Evolutionary conservation across 2,329 filamentous ascomycete species (phyloP), one percentile per base, ranked within the genome.

Genomic region (Thielaviopsis musarum): DNA sequence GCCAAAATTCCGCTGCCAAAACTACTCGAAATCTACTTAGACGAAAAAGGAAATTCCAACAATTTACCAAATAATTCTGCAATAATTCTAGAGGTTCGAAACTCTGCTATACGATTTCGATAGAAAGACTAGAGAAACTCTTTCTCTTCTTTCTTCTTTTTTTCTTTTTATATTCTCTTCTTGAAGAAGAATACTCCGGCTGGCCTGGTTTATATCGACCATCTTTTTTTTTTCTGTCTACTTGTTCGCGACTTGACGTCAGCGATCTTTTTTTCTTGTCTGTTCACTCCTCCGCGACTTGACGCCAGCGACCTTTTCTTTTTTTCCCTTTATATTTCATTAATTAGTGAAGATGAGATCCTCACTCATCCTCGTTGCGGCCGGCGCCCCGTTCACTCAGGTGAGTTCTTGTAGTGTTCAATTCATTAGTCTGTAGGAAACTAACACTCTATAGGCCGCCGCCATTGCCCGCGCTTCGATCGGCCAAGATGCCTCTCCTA

Each of bases 191-290:
- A 45, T 56, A 56, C 24, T 48, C 56, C 58, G 55, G 59, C 57
- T 61, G 56, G 55, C 51, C 59, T 60, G 54, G 55, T 52, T 60
- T 55, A 41, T 58, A 26, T 30, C 30, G 19, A 54, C 38, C 59
- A 62, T 58, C 63, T 61, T 63, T 62, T 48, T 62, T 54, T 59
- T 57, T 62, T 57, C 61, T 26, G 24, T 6, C 6, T 6, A 26
- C 24, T 26, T 26, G 24, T 26, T 6, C 24, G 24, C 24, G 34
- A 41, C 34, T 41, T 41, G 34, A 41, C 34, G 34, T 41, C 15
- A 9, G 34, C 34, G 57, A 22, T 49, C 57, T 58, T 62, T 52
- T 64, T 60, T 65, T 62, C 52, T 61, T 65, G 53, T 57, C 52
- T 48, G 9, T 41, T 6, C 51, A 22, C 21, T 38, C 51, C 9